These are phyloP conservation scores for Candida succiphila DNA, from an alignment of 805 yeast species.

Conservation along the genomic window DNA sequence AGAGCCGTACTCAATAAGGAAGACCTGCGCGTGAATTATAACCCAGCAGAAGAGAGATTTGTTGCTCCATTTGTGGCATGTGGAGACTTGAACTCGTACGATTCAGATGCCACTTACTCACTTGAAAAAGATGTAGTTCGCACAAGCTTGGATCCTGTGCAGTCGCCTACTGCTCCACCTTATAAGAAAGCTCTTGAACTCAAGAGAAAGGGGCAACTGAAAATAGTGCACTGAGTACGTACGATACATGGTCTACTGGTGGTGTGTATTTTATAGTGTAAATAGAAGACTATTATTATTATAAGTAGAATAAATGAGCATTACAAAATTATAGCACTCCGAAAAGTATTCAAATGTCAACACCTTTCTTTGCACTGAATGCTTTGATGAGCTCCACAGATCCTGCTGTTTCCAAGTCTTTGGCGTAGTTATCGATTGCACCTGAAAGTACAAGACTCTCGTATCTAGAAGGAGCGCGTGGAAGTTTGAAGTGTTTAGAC, in stretches of 20 bases:
- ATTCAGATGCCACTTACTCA: slow-evolving; percentile 90
- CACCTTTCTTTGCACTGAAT: slow-evolving; percentile 46
- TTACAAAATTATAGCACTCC: not conserved
- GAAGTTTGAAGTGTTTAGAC: slow-evolving; percentile 55
- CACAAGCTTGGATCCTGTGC: slow-evolving; percentile 78
- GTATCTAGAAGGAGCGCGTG: slow-evolving; percentile 65
- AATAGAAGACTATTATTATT: too few relatives aligned
- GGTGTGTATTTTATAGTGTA: not conserved
- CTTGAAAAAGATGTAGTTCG: slow-evolving; percentile 31
- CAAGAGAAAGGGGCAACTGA: slow-evolving; percentile 63
- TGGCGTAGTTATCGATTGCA: slow-evolving; percentile 60
- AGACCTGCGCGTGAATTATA: slow-evolving; percentile 34
- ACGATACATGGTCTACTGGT: too few relatives aligned
- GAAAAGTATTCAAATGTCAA: slow-evolving; percentile 23
- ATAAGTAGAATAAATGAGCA: too few relatives aligned
- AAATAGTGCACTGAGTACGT: slow-evolving; percentile 10
- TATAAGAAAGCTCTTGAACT: slow-evolving; percentile 85
- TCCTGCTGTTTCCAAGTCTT: slow-evolving; percentile 61
- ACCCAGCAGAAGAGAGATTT: slow-evolving; percentile 45
- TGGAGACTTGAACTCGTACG: slow-evolving; percentile 81
- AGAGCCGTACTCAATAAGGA: slow-evolving; percentile 35
- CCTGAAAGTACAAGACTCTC: slow-evolving; percentile 62
- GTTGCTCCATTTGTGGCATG: slow-evolving; percentile 94
- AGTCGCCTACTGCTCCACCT: slow-evolving; percentile 94
- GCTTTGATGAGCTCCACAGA: slow-evolving; percentile 57